Evolutionary conservation across 2,329 filamentous ascomycete species (phyloP).

Genomic region (Trichoderma sp.): DNA sequence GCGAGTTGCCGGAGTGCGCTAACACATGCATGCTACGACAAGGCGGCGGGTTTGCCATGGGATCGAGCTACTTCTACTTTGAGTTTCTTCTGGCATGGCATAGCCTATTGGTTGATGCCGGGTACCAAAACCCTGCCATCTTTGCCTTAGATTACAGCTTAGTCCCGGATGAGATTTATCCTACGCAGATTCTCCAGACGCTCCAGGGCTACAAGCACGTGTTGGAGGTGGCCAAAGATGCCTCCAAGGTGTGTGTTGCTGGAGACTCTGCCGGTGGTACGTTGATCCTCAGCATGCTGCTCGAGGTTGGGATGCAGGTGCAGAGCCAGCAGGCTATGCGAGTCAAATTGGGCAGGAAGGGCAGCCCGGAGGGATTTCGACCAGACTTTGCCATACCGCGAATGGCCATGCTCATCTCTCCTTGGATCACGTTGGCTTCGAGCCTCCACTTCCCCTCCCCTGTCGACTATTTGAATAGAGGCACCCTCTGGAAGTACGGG

Average conservation of each 20-base stretch:
- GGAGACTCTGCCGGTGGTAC: constrained; percentile 82
- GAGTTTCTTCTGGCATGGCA: constrained; percentile 79
- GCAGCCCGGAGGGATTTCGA: constrained; percentile 23
- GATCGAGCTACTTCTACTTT: constrained; percentile 79
- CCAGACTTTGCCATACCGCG: constrained; percentile 37
- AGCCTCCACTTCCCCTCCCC: constrained; percentile 65
- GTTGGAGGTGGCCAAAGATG: constrained; percentile 57
- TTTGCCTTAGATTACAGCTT: constrained; percentile 81
- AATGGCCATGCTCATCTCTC: constrained; percentile 74
- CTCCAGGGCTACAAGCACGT: constrained; percentile 71
- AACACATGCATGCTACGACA: background rate
- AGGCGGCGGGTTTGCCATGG: constrained; percentile 84
- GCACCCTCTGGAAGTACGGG: constrained; percentile 69
- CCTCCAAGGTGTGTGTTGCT: constrained; percentile 66
- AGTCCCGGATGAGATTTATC: constrained; percentile 72
- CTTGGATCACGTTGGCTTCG: constrained; percentile 76
- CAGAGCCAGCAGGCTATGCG: constrained; percentile 27
- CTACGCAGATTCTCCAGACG: constrained; percentile 70
- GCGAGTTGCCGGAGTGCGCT: background rate
- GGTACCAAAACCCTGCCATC: constrained; percentile 74
- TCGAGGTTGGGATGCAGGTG: constrained; percentile 57
- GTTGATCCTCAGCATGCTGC: constrained; percentile 70
- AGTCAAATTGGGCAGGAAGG: constrained; percentile 20
- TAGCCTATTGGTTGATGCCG: constrained; percentile 61
- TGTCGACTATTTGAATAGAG: constrained; percentile 73